Conservation (phyloP, 257 asterid species). For the Rhazya stricta region DNA sequence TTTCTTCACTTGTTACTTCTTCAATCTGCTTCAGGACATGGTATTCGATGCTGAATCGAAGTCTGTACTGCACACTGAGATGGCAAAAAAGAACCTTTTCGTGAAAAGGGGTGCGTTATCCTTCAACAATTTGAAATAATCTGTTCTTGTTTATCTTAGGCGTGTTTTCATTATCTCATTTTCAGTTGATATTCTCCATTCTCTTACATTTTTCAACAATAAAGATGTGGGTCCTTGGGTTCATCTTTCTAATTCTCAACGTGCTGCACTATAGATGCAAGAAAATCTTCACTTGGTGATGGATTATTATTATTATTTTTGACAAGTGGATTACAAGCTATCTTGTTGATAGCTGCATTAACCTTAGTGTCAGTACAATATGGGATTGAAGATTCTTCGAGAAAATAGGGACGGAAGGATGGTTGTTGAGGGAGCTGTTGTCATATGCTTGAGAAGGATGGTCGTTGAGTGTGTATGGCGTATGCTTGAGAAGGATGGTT, state of each 20-base stretch:
- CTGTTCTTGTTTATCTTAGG: background rate
- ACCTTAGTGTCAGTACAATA: background rate
- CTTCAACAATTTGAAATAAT: background rate
- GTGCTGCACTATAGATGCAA: background rate
- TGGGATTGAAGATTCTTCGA: background rate
- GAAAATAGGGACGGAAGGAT: background rate
- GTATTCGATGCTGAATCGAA: constrained; percentile 81
- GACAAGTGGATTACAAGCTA: background rate
- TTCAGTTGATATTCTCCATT: background rate
- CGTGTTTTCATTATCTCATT: background rate
- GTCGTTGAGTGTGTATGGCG: no score
- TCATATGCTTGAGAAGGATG: no score
- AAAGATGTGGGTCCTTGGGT: background rate
- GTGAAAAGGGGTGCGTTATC: constrained; percentile 82
- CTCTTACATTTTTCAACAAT: background rate
- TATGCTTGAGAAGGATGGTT: background rate
- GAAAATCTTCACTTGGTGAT: background rate
- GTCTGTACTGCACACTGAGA: constrained; percentile 89
- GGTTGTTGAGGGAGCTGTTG: background rate
- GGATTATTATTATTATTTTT: background rate
- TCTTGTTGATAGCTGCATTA: background rate
- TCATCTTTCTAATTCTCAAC: background rate
- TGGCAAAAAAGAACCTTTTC: constrained; percentile 99
- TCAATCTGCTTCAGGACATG: constrained; percentile 55
- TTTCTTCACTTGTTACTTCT: background rate